Evolutionary conservation across 225 moss, liverwort and hornwort genomes (phyloP), one percentile per base, ranked within the genome.

Genomic region (Climacium dendroides): DNA sequence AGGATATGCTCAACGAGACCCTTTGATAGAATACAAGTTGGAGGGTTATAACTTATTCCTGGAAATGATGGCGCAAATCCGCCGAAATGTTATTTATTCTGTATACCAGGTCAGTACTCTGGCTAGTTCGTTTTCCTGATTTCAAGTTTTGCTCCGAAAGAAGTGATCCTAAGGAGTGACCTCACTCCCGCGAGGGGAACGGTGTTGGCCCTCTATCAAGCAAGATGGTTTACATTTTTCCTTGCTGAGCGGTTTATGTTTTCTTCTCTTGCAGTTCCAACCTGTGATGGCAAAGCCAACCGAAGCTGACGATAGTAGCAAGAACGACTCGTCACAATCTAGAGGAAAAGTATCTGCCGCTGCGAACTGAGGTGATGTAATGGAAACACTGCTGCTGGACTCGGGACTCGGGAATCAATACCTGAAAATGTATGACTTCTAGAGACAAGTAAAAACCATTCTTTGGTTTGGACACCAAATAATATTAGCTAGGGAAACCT

Each of bases 11-110:
- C 98, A 99, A 90, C 93, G 94, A 58, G 98, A 99, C 83, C 98
- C 98, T 35, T 93, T 99, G 71, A 99, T 97, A 85, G 98, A 97
- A 85, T 99, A 99, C 91, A 99, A 99, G 92, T 74, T 99, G 88
- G 98, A 99, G 92, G 97, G 97, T 8, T 99, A 95, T 61, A 99
- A 97, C 84, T 93, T 99, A 45, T 99, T 99, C 83, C 84, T 96
- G 88, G 98, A 99, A 65, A 99, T 99, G 97, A 97, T 97, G 95
- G 97, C 96, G 24, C 98, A 99, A 91, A 97, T 99, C 77, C 92
- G 98, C 55, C 95, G 98, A 48, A 99, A 99, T 85, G 98, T 99
- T 53, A 99, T 99, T 64, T 98, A 94, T 90, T 98, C 98, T 84
- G 97, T 97, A 35, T 98, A 98, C 87, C 98, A 98, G 98, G 97